These are phyloP conservation scores for Halophytophthora batemanensis DNA, from an alignment of 352 stramenopile genomes.

Conservation along the genomic window DNA sequence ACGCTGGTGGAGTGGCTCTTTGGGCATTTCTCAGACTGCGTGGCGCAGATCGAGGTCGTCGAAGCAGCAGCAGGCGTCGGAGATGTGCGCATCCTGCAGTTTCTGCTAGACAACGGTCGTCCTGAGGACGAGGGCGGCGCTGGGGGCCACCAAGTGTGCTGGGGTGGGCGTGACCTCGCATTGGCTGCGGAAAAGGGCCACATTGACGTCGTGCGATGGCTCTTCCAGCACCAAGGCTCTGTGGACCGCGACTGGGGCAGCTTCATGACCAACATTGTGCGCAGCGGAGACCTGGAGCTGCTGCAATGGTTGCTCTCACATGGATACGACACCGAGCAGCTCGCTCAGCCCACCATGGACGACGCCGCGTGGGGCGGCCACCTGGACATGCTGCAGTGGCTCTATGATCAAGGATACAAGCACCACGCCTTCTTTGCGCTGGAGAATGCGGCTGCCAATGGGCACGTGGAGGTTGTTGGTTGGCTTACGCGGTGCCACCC, in stretches of 20 bases:
- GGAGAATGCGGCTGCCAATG: conserved; percentile 32
- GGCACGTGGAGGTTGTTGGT: conserved; percentile 34
- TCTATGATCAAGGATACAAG: conserved; percentile 25
- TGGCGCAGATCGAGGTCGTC: not conserved
- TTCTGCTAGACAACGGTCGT: conserved; percentile 14
- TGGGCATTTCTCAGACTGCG: not conserved
- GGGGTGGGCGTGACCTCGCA: conserved; percentile 24
- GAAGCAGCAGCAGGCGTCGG: not conserved
- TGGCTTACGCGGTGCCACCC: conserved; percentile 26
- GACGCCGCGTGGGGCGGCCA: conserved; percentile 23
- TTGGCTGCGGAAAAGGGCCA: conserved; percentile 22
- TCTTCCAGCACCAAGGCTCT: conserved; percentile 19
- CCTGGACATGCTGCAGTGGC: conserved; percentile 23
- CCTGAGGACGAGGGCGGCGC: not conserved
- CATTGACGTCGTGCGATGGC: conserved; percentile 14
- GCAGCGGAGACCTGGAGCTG: conserved; percentile 15
- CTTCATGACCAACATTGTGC: conserved; percentile 19
- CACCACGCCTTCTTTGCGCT: conserved; percentile 26
- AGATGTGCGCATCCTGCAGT: conserved; percentile 7
- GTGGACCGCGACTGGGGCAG: conserved; percentile 23
- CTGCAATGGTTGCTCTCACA: conserved; percentile 26
- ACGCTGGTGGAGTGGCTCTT: conserved; percentile 3
- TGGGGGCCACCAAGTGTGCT: conserved; percentile 11
- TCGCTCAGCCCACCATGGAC: conserved; percentile 26
- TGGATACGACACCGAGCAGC: conserved; percentile 20